Base-by-base conservation (phyloP, 1,139 yeast genomes). In the Wickerhamiella infanticola region DNA sequence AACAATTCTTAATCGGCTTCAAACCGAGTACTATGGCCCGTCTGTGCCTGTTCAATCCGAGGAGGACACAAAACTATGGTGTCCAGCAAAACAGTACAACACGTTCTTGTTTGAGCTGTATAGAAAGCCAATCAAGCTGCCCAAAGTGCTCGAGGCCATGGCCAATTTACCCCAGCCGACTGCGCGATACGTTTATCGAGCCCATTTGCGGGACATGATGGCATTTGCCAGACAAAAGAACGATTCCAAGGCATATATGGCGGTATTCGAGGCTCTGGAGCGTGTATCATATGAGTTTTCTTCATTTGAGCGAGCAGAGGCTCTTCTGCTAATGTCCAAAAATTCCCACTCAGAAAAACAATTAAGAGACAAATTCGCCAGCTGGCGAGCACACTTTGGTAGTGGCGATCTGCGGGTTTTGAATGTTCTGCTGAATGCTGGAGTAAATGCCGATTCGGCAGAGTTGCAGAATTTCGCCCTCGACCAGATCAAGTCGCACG, bases 141-240 rank as follows among this genome's bases (percentile, higher is more conserved):
- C 23, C 2, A 40, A 45, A 9, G 40, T 52, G 0, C 2, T 33
- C 9, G 31, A 38, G 1, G 50, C 50, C 3, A 38, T 51, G 38
- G 8, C 35, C 3, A 3, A 11, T 8, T 44, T 52, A 11, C 55
- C 55, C 7, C 23, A 33, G 5, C 48, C 46, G 3, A 47, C 42
- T 8, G 46, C 49, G 3, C 38, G 13, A 2, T 49, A 43, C 44
- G 39, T 53, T 3, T 43, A 47, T 11, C 38, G 47, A 4, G 47
- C 38, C 4, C 50, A 53, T 35, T 45, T 53, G n/a, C 54, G 51
- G 42, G 48, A 40, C 4, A 44, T 53, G 26, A 24, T 53, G n/a
- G 26, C 29, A n/a, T 42, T 35, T n/a, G 31, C 47, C 3, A 42
- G 43, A 13, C 8, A 31, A 7, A 24, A 24, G 24, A 33, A 37